Evolutionary conservation across 2,329 filamentous ascomycete species (phyloP).

Genomic region (Penicillium sp.): DNA sequence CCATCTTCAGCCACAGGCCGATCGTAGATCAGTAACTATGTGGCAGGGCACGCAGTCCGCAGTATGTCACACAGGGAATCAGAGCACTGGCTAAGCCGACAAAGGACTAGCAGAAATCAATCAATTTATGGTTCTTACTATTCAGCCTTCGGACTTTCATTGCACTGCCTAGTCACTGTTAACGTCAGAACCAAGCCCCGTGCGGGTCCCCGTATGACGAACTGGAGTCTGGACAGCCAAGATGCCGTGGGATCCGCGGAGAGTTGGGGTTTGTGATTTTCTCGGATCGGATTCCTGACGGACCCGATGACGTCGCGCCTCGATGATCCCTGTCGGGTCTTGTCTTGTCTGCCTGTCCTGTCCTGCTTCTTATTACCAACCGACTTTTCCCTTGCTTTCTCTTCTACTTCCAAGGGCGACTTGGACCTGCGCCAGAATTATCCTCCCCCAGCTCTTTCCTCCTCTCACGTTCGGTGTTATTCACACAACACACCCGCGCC

Average conservation of each 20-base stretch:
- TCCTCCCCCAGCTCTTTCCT: background rate
- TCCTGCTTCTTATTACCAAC: background rate
- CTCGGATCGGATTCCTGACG: background rate
- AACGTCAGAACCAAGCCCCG: constrained; percentile 1
- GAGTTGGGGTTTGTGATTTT: background rate
- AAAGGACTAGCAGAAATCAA: too few relatives aligned
- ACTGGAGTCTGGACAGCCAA: too few relatives aligned
- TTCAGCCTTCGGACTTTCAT: too few relatives aligned
- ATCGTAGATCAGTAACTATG: background rate
- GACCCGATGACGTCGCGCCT: constrained; percentile 1
- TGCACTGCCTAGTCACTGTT: background rate
- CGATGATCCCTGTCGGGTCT: background rate
- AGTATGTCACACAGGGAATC: background rate
- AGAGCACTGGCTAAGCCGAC: too few relatives aligned
- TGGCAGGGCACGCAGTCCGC: constrained; percentile 5
- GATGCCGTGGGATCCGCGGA: background rate
- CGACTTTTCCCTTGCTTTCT: background rate
- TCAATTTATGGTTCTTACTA: background rate
- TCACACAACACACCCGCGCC: background rate
- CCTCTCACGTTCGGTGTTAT: background rate
- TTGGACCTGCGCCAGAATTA: background rate
- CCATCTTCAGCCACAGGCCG: background rate
- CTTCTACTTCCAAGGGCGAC: background rate
- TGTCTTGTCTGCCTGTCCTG: too few relatives aligned
- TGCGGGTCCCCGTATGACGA: constrained; percentile 1